phyloP scores from a whole-genome alignment of 176 grass and related monocot genomes.

The Aegilops speltoides region DNA sequence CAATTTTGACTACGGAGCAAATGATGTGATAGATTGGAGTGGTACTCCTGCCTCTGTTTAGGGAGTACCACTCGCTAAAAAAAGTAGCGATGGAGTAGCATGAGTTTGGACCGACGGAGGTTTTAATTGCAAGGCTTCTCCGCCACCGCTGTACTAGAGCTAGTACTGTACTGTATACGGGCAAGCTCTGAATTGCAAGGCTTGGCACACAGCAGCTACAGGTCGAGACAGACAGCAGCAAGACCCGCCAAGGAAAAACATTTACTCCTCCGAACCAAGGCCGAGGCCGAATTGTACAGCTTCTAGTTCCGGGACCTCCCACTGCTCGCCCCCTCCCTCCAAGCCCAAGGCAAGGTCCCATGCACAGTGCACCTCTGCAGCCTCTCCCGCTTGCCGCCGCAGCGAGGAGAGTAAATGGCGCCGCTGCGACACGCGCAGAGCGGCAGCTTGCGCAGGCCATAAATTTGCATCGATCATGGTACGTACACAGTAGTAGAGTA shows the following conservation, averaged over 20 bases:
- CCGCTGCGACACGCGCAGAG: not conserved
- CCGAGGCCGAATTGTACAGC: not conserved
- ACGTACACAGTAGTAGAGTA: not conserved
- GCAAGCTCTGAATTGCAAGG: no score
- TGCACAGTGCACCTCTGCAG: not conserved
- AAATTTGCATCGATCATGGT: not conserved
- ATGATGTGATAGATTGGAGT: no score
- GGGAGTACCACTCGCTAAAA: no score
- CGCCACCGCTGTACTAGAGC: no score
- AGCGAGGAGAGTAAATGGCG: not conserved
- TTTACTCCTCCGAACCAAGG: not conserved
- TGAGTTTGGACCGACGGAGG: no score
- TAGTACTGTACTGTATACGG: no score
- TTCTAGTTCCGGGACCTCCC: not conserved
- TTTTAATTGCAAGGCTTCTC: no score
- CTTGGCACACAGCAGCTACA: not conserved
- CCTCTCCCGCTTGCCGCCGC: not conserved
- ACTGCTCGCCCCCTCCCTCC: not conserved
- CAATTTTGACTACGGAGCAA: no score
- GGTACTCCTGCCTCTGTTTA: no score
- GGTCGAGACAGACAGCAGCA: not conserved
- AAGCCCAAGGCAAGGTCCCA: not conserved
- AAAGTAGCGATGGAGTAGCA: no score
- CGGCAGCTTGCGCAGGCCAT: not conserved
- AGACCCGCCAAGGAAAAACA: not conserved